Percentiles rank a stretch among this genome's conserved stretches.
Evolutionary conservation across 2,329 filamentous ascomycete species (phyloP).

Genomic region (Ramularia endophylla): DNA sequence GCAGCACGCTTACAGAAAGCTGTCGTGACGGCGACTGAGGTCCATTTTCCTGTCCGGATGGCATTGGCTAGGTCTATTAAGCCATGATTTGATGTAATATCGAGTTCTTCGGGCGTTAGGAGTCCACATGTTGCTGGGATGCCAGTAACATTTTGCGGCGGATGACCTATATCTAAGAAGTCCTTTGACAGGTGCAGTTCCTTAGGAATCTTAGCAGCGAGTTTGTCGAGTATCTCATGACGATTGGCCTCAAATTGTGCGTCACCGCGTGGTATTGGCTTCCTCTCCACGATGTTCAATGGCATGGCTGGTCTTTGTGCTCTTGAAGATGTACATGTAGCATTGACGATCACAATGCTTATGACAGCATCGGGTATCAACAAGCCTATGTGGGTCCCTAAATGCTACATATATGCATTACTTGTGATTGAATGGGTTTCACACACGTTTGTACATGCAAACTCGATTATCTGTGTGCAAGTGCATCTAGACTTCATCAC

Average conservation of each 20-base stretch:
- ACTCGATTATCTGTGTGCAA: too few relatives aligned
- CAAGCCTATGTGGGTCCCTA: too few relatives aligned
- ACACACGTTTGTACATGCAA: too few relatives aligned
- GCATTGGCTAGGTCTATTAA: slow-evolving; percentile 8
- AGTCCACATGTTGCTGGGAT: slow-evolving; percentile 13
- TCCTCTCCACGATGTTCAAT: slow-evolving; percentile 3
- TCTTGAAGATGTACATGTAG: too few relatives aligned
- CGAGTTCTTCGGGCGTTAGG: slow-evolving; percentile 9
- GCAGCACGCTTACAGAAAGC: slow-evolving; percentile 17
- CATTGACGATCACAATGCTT: too few relatives aligned
- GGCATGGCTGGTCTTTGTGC: neutral
- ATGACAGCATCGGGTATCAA: too few relatives aligned
- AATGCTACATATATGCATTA: too few relatives aligned
- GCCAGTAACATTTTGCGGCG: slow-evolving; percentile 11
- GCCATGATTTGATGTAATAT: slow-evolving; percentile 16
- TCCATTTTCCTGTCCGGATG: slow-evolving; percentile 9
- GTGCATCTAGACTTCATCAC: too few relatives aligned
- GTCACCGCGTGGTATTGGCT: slow-evolving; percentile 4
- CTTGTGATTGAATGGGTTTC: too few relatives aligned
- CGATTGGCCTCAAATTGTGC: slow-evolving; percentile 7
- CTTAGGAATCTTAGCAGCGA: slow-evolving; percentile 3
- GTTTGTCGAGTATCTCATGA: neutral
- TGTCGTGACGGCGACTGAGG: slow-evolving; percentile 12
- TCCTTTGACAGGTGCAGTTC: slow-evolving; percentile 2
- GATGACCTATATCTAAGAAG: slow-evolving; percentile 2